Evolutionary conservation across 768 basidiomycete genomes (phyloP), one percentile per base, ranked within the genome.

Genomic region (Gymnopilus junonius): DNA sequence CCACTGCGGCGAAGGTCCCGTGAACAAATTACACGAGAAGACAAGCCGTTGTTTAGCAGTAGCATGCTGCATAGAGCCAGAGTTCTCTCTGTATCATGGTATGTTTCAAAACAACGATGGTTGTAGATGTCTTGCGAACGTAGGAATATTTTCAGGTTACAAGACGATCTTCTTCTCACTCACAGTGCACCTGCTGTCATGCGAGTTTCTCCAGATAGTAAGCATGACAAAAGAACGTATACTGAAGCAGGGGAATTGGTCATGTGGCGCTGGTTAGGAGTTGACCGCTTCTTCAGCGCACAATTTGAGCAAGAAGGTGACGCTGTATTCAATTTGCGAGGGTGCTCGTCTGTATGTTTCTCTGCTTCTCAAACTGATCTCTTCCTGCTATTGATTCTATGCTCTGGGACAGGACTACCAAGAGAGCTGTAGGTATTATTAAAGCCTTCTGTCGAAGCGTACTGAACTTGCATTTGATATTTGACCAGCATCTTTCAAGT

Each of bases 31-130:
- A 76, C 78, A 51, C 80, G 90, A 34, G 87, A 89, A 71, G 91
- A 93, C 63, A 93, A 92, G 63, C 91, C 92, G 0, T 71, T 94
- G 2, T 93, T 92, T 70, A 89, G 87, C 66, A 90, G 85, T 42
- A 80, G 83, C 27, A 76, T 80, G 31, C 79, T 94, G 12, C 91
- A 93, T 67, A 86, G 84, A 66, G 85, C 88, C 15, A 80, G 87
- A 8, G 83, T 91, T 1, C 71, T 87, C 20, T 89, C 89, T 2
- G 77, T 93, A 1, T 74, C 79, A 37, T 93, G 92, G 92, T 89
- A 63, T 17, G 75, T 59, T 10, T 60, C 43, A 7, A 29, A 3
- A 17, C 14, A 58, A 21, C 0, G 10, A 6, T 3, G 25, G 20
- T 23, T 50, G 1, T 25, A 20, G 27, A 21, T 8, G n/a, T 1